Conservation (phyloP, 2,329 filamentous ascomycete genomes). For the Aureobasidium lini region DNA sequence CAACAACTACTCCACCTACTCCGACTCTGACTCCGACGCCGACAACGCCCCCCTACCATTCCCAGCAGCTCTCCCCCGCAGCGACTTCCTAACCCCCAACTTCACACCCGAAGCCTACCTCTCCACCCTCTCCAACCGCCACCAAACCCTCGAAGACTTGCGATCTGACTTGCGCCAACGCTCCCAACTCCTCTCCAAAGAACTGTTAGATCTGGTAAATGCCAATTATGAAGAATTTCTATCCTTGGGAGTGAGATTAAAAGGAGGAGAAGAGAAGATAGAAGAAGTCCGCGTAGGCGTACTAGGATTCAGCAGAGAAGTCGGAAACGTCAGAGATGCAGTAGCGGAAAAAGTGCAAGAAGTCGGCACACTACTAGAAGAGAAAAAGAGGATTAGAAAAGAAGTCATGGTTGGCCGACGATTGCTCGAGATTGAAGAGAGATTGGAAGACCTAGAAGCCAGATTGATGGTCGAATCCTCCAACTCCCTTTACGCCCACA, state of each 20-base stretch:
- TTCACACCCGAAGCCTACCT: conserved; percentile 82
- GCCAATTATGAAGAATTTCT: conserved; percentile 90
- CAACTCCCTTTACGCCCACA: not conserved
- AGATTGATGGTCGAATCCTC: conserved; percentile 46
- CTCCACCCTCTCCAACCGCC: conserved; percentile 72
- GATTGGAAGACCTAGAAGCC: conserved; percentile 56
- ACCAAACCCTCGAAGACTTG: conserved; percentile 93
- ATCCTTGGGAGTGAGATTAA: conserved; percentile 69
- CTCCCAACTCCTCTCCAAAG: conserved; percentile 69
- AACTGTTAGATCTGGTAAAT: conserved; percentile 91
- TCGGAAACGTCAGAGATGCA: conserved; percentile 62
- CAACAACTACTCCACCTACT: conserved; percentile 37
- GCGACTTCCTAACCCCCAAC: conserved; percentile 67
- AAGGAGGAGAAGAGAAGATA: conserved; percentile 83
- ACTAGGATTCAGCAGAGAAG: conserved; percentile 74
- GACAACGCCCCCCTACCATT: conserved; percentile 67
- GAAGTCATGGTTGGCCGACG: conserved; percentile 55
- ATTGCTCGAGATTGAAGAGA: conserved; percentile 60
- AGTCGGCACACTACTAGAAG: conserved; percentile 53
- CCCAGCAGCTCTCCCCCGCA: conserved; percentile 72
- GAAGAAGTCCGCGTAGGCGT: conserved; percentile 84
- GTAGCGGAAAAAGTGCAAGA: conserved; percentile 59
- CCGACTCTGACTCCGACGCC: conserved; percentile 43
- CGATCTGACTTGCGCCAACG: conserved; percentile 77
- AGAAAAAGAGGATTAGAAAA: conserved; percentile 57